Evolutionary conservation across 2,329 filamentous ascomycete species (phyloP).

Genomic region (Phialocephala sp.): DNA sequence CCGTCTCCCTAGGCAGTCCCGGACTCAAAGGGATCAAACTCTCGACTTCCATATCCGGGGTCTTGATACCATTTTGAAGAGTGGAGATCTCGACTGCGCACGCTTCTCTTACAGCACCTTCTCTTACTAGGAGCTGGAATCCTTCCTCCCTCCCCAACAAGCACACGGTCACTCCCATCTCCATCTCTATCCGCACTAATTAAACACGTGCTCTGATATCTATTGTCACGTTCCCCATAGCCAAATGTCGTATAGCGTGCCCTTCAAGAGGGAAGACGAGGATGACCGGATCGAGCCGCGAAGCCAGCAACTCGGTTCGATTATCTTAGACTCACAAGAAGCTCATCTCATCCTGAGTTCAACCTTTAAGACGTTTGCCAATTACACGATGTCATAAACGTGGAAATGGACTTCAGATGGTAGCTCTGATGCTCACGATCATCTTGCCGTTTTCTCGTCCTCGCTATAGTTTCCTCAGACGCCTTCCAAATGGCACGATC

Average conservation of each 20-base stretch:
- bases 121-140: conserved; percentile 26
- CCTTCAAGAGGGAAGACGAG: too few species aligned
- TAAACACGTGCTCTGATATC: conserved; percentile 17
- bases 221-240: neutral
- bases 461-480: neutral
- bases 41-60: conserved; percentile 13
- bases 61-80: conserved; percentile 16
- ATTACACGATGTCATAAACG: neutral
- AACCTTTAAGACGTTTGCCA: neutral
- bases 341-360: neutral
- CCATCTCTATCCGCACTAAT: conserved; percentile 28
- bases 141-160: neutral
- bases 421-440: neutral
- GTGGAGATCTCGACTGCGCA: conserved; percentile 24
- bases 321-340: too few species aligned
- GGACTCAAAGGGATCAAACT: neutral
- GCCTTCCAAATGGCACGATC: neutral
- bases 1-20: neutral
- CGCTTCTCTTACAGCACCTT: conserved; percentile 28
- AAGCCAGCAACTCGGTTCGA: too few species aligned
- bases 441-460: neutral
- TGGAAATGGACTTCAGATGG: too few species aligned
- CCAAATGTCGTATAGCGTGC: neutral
- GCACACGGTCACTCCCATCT: conserved; percentile 57
- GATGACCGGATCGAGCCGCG: too few species aligned